Evolutionary conservation across 1,284 basidiomycete species (phyloP), one percentile per base, ranked within the genome.

Genomic region (Coriolopsis trogii): DNA sequence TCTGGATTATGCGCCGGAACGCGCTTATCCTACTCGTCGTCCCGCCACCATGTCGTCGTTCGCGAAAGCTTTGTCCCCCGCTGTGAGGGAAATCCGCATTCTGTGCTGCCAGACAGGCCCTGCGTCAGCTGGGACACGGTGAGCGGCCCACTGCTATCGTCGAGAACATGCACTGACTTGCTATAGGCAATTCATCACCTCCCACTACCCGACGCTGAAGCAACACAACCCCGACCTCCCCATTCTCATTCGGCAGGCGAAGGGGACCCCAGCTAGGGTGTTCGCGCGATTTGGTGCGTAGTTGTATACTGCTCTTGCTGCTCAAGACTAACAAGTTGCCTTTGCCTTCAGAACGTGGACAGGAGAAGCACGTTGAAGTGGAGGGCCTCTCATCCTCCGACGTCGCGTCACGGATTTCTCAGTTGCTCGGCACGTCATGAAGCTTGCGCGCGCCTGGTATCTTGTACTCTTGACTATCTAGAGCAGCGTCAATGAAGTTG

Each of bases 211-310:
- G 2, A 64, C 77, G 42, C 82, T 97, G 70, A 97, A 97, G 76
- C 78, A 89, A 61, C 78, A 91, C 68, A 95, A 97, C 69, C 95
- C 94, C 37, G 87, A 95, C 70, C 73, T 97, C 26, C 95, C 94
- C 31, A 81, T 97, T 34, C 71, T 97, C 62, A 92, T 97, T 64
- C 80, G 94, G 59, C 93, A 97, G 75, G 94, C 94, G n/a, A 78
- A 76, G 58, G 93, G 90, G 26, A 92, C 93, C 8, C 91, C 91
- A 41, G 91, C 94, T 46, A 79, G 93, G 65, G 87, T 86, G 37
- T 96, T 95, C 76, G 94, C 91, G 39, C 80, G 94, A 66, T 95
- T 94, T 67, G 93, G 94, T 96, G 73, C 69, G 93, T 53, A 7
- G 4, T 31, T 4, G 18, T 15, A 6, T 29, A 18, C 26, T 15